A percentile compares a stretch with the other conserved stretches of the same genome.
Evolutionary conservation across 441 rosid species (phyloP).

Genomic region (Flueggea neowawraea): DNA sequence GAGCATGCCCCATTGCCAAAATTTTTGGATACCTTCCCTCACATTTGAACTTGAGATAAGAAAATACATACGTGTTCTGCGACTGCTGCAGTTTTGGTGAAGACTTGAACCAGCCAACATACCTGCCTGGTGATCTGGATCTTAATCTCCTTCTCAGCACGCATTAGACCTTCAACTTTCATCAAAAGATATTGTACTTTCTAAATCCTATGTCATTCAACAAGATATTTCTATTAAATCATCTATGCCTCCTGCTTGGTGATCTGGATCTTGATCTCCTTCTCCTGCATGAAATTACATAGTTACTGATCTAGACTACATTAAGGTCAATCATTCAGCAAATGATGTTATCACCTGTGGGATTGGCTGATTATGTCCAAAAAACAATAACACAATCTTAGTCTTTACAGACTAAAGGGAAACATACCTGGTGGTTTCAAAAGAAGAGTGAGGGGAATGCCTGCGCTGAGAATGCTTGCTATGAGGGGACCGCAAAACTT

Average conservation of each 20-base stretch:
- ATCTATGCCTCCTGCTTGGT: constrained; percentile 55
- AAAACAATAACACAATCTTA: constrained; percentile 44
- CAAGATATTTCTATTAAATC: constrained; percentile 18
- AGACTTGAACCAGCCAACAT: constrained; percentile 31
- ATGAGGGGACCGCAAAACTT: constrained; percentile 98
- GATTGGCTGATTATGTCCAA: constrained; percentile 28
- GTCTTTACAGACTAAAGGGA: constrained; percentile 15
- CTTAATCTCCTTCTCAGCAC: constrained; percentile 51
- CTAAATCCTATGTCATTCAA: constrained; percentile 4
- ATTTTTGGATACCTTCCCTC: too few relatives aligned
- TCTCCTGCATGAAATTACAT: constrained; percentile 40
- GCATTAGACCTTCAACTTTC: too few relatives aligned
- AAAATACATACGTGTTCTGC: too few relatives aligned
- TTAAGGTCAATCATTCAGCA: constrained; percentile 9
- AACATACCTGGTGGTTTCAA: constrained; percentile 66
- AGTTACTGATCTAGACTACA: constrained; percentile 11
- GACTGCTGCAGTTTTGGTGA: too few relatives aligned
- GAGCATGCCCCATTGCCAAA: too few relatives aligned
- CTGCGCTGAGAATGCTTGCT: constrained; percentile 99
- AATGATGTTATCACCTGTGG: constrained; percentile 60
- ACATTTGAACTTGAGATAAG: too few relatives aligned
- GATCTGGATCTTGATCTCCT: constrained; percentile 81
- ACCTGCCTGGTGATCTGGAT: constrained; percentile 71
- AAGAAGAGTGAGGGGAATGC: constrained; percentile 96
- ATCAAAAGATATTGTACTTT: too few relatives aligned